These are phyloP conservation scores for Chondrostereum purpureum DNA, from an alignment of 1,284 basidiomycete species.

Conservation along the genomic window DNA sequence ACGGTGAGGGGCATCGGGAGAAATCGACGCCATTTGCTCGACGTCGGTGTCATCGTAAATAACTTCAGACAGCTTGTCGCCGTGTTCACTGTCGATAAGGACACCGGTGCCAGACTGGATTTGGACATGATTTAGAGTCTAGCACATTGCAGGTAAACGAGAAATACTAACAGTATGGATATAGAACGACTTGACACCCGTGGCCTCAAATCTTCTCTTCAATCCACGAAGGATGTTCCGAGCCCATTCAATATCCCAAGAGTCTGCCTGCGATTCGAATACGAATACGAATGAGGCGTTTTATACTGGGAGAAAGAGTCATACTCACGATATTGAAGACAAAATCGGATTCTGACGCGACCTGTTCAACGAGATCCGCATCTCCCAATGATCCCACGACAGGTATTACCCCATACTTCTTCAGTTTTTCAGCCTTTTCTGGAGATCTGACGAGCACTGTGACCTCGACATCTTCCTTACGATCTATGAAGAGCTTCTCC, in stretches of 20 bases:
- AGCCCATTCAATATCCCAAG: conserved; percentile 32
- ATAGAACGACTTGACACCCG: conserved; percentile 36
- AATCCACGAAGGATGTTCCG: conserved; percentile 38
- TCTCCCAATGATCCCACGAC: conserved; percentile 34
- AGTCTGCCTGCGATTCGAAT: conserved; percentile 29
- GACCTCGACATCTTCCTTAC: conserved; percentile 27
- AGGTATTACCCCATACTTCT: conserved; percentile 26
- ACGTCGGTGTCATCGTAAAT: conserved; percentile 32
- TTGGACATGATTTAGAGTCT: conserved; percentile 6
- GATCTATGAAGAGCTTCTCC: conserved; percentile 27
- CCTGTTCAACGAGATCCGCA: conserved; percentile 21
- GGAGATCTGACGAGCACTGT: conserved; percentile 33
- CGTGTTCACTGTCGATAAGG: conserved; percentile 28
- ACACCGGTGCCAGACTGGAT: conserved; percentile 23
- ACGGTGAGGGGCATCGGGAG: conserved; percentile 28
- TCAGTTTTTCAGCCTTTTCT: conserved; percentile 34
- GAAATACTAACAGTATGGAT: conserved; percentile 42
- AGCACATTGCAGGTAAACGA: neutral
- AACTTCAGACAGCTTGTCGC: conserved; percentile 21
- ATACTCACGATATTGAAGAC: conserved; percentile 27
- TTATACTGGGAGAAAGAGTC: neutral
- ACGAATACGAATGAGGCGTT: neutral
- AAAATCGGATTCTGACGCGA: conserved; percentile 25
- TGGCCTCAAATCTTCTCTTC: conserved; percentile 32
- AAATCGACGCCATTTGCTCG: conserved; percentile 29